phyloP scores from a whole-genome alignment of 2,329 filamentous ascomycete species.

The Diaporthe helianthi region DNA sequence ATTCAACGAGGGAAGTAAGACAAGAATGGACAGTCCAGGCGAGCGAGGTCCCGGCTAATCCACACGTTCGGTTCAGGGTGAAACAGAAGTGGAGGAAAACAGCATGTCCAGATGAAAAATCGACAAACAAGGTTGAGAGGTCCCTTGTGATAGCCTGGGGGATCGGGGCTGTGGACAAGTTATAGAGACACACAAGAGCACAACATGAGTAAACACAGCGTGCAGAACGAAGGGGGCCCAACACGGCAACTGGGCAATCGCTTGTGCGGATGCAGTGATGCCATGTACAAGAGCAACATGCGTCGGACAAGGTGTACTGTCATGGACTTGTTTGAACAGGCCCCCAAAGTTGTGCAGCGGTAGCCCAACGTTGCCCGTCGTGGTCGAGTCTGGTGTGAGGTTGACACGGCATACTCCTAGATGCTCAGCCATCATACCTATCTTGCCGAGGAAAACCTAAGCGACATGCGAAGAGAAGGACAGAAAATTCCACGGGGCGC shows the following conservation, averaged over 20 bases:
- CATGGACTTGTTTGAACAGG: slow-evolving; percentile 26
- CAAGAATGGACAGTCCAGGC: not conserved
- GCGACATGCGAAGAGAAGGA: not conserved
- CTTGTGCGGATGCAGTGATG: slow-evolving; percentile 30
- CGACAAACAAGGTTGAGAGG: slow-evolving; percentile 4
- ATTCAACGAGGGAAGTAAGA: slow-evolving; percentile 5
- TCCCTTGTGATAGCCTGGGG: not conserved
- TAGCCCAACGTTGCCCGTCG: slow-evolving; percentile 4
- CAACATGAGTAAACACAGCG: not conserved
- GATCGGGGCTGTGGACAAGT: slow-evolving; percentile 5
- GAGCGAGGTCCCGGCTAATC: not conserved
- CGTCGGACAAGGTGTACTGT: slow-evolving; percentile 26
- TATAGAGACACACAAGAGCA: slow-evolving; percentile 28
- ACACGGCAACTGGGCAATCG: slow-evolving; percentile 22
- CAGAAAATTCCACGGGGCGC: not conserved
- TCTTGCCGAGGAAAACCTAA: not conserved
- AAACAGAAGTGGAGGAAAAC: slow-evolving; percentile 11
- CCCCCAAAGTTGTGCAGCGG: slow-evolving; percentile 17
- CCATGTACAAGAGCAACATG: slow-evolving; percentile 28
- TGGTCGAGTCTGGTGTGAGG: slow-evolving; percentile 25
- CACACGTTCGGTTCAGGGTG: slow-evolving; percentile 3
- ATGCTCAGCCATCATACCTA: not conserved
- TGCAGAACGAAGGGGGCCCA: slow-evolving; percentile 39
- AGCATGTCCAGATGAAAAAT: not conserved
- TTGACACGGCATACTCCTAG: not conserved